Base-by-base conservation (phyloP, 768 basidiomycete genomes). In the Baorangia bicolor region DNA sequence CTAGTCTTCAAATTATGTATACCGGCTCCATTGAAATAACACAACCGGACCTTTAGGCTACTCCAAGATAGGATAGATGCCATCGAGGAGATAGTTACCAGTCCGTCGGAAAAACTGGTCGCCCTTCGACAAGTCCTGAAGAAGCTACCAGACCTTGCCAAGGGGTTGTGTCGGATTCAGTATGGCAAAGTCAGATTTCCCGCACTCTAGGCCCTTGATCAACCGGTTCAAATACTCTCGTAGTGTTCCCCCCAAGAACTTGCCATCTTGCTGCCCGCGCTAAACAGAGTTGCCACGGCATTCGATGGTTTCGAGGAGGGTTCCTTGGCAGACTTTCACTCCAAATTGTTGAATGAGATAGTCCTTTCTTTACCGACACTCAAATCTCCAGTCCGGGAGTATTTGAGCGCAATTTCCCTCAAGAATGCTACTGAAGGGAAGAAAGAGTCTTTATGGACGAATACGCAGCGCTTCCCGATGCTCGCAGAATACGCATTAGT, bases 161-260 rank as follows among this genome's bases (percentile, higher is more conserved):
- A 83, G 66, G 96, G 96, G 0, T 74, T 98, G 16, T 88, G 86
- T 57, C 78, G 94, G 30, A 89, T 98, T 31, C 92, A 95, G 65
- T 96, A 96, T 62, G 90, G 93, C 44, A 90, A 93, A 76, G 92
- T 93, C 60, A 60, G 76, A 25, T 47, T 45, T 60, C 11, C n/a
- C 33, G 10, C 21, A 33, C 8, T 10, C 20, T 42, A 20, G 23
- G n/a, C 34, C 23, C 11, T 33, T 35, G 28, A 38, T 34, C 43
- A n/a, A 44, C 30, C 1, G 11, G 12, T 20, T 41, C 28, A 37
- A 39, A 50, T 25, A 12, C 10, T 25, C 42, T 47, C 31, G 5
- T 60, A 92, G 87, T 94, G 92, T 49, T 87, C 88, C 2, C 90
- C 95, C 0, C 79, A 85, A 65, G 96, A 99, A 66, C 78, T 98